A percentile compares a stretch with the other conserved stretches of the same genome.
phyloP scores from a whole-genome alignment of 2,329 filamentous ascomycete species.

The Microcyclospora tardicrescens region DNA sequence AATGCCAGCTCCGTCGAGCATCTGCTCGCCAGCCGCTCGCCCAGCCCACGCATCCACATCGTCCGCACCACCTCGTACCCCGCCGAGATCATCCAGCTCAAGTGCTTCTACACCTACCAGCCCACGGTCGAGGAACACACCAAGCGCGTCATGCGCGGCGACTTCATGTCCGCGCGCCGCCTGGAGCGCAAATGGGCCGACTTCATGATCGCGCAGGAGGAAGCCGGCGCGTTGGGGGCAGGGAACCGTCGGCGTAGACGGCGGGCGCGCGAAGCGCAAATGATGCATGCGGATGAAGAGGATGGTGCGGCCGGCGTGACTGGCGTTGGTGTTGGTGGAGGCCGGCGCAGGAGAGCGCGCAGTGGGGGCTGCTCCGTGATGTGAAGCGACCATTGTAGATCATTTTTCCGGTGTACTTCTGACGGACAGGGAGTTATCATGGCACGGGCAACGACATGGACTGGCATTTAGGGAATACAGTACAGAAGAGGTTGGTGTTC shows the following conservation, averaged over 20 bases:
- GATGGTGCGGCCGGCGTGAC: constrained; percentile 38
- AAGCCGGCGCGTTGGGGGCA: constrained; percentile 56
- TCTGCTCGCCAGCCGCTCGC: constrained; percentile 3
- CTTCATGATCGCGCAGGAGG: constrained; percentile 85
- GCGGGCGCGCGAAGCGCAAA: constrained; percentile 67
- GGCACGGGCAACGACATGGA: too few species aligned
- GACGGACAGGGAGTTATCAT: too few species aligned
- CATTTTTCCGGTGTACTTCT: too few species aligned
- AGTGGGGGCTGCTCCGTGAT: constrained; percentile 38
- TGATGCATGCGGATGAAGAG: constrained; percentile 69
- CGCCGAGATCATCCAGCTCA: constrained; percentile 68
- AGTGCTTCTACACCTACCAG: constrained; percentile 93
- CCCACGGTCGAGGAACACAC: constrained; percentile 89
- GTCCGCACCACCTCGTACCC: constrained; percentile 44
- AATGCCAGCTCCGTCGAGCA: constrained; percentile 15
- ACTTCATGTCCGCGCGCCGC: constrained; percentile 59
- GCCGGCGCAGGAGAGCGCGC: constrained; percentile 33
- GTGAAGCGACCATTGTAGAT: constrained; percentile 20
- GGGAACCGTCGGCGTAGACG: constrained; percentile 58
- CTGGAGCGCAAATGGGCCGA: constrained; percentile 86
- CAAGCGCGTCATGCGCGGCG: constrained; percentile 67
- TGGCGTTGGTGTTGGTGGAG: constrained; percentile 23
- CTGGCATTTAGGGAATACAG: too few species aligned
- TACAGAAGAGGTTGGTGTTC: too few species aligned
- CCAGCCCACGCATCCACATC: constrained; percentile 15